A percentile compares a stretch with the other conserved stretches of the same genome.
phyloP scores from a whole-genome alignment of 768 basidiomycete genomes.

The Termitomyces bulborhizus region DNA sequence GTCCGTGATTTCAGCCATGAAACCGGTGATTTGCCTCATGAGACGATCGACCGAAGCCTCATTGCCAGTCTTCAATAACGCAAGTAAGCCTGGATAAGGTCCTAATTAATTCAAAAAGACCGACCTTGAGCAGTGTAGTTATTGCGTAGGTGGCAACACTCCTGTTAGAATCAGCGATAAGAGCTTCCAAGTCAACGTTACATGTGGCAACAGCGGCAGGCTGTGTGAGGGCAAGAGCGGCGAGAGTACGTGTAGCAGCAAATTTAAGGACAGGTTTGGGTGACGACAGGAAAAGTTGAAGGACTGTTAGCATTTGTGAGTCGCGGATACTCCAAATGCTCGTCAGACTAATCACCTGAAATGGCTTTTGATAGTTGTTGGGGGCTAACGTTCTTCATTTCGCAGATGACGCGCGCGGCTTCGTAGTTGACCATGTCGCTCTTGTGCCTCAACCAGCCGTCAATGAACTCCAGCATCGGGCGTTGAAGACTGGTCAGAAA shows the following conservation, averaged over 20 bases:
- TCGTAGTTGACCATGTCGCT: constrained; percentile 99
- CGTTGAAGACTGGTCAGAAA: constrained; percentile 62
- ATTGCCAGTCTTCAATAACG: constrained; percentile 75
- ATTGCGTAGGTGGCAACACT: constrained; percentile 98
- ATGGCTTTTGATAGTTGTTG: constrained; percentile 83
- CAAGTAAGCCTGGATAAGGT: constrained; percentile 1
- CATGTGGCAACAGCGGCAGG: constrained; percentile 84
- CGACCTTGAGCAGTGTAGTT: constrained; percentile 92
- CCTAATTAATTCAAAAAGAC: constrained; percentile 1
- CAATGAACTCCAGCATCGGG: constrained; percentile 90
- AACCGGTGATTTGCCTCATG: constrained; percentile 98
- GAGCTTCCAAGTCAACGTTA: constrained; percentile 94
- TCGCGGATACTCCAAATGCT: not conserved
- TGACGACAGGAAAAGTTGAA: constrained; percentile 94
- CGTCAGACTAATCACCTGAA: constrained; percentile 55
- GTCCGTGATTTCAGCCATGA: constrained; percentile 99
- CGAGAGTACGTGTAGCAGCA: constrained; percentile 93
- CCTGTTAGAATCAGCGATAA: constrained; percentile 93
- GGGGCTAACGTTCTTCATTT: constrained; percentile 80
- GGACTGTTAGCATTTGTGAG: constrained; percentile 41
- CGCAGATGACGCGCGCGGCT: constrained; percentile 95
- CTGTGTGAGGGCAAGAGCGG: constrained; percentile 79
- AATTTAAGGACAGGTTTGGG: constrained; percentile 95
- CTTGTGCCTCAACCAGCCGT: constrained; percentile 95
- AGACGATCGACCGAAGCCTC: constrained; percentile 98